phyloP scores from a whole-genome alignment of 2,329 filamentous ascomycete species.

The Pseudogymnoascus sp. region DNA sequence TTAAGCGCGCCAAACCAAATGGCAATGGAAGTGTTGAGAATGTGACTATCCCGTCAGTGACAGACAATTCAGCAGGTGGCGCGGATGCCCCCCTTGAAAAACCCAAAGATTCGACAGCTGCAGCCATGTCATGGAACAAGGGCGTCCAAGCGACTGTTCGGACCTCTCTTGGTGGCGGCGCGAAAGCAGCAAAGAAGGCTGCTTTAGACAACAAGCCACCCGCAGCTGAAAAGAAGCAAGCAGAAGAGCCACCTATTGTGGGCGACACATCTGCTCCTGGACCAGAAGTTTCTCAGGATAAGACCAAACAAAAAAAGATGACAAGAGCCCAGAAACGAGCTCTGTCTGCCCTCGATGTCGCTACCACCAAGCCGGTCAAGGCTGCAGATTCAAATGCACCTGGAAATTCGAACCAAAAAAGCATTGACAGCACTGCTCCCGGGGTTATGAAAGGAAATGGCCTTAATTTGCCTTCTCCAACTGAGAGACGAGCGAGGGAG shows the following conservation, averaged over 20 bases:
- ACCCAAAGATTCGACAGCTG: conserved; percentile 13
- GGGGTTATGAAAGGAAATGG: not conserved
- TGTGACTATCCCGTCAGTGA: not conserved
- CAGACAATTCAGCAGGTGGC: not conserved
- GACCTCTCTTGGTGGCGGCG: conserved; percentile 32
- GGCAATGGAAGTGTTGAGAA: not conserved
- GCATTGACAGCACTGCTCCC: not conserved
- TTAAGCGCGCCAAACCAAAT: not conserved
- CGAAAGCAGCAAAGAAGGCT: conserved; percentile 14
- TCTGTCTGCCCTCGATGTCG: not conserved
- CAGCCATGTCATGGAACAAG: conserved; percentile 38
- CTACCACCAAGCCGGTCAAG: not conserved
- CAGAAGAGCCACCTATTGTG: not conserved
- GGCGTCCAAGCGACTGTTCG: conserved; percentile 34
- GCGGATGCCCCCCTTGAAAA: not conserved
- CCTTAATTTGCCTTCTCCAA: not conserved
- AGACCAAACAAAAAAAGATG: not conserved
- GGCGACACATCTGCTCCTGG: not conserved
- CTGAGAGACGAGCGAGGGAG: not conserved
- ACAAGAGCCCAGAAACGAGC: not conserved
- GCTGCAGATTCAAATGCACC: not conserved
- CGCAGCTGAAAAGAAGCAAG: not conserved
- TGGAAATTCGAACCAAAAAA: not conserved
- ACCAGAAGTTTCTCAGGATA: not conserved
- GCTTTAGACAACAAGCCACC: not conserved